Evolutionary conservation across 495 filamentous ascomycete species (phyloP), one percentile per base, ranked within the genome.

Genomic region (Saxophila tyrrhenica): DNA sequence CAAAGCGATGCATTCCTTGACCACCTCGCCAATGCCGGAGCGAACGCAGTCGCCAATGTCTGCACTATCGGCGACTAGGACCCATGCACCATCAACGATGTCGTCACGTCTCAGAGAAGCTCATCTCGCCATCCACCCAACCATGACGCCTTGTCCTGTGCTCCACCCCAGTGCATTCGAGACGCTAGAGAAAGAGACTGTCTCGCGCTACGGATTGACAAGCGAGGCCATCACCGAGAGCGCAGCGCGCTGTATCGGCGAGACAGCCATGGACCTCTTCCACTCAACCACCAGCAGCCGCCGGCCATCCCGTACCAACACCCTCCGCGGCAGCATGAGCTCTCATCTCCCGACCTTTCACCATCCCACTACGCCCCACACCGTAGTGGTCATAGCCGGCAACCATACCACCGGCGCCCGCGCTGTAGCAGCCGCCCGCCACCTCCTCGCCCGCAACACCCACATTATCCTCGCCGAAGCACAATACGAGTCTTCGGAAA

Each of bases 141-240:
- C 23, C 25, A 52, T 44, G 9, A 51, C 50, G 48, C 25, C 52
- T 41, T 86, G 91, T 56, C 87, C 91, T 45, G 80, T 84, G 15
- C 80, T 96, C 52, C 86, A 82, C 48, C 86, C 90, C 17, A 68
- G 90, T 29, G 87, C 91, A 62, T 90, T 94, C 73, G 78, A 91
- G 29, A 89, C 91, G 56, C 77, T 96, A 22, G 92, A 98, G 68
- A 88, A 89, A 59, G 82, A 90, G 50, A 87, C 89, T 0, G 80
- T 86, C 39, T 77, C 81, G 22, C 88, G 95, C 56, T 80, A 92
- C 56, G 88, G 87, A 3, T 72, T 98, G 42, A 85, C 84, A 0
- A 86, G 91, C 63, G 86, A 92, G 48, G 83, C 96, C 63, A 85
- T 96, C 68, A 83, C 87, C 0, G 92, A 96, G 64, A 95, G 91